Percentiles rank a stretch among this genome's conserved stretches.
phyloP scores from a whole-genome alignment of 306 rosid species.

The Cicer arietinum region DNA sequence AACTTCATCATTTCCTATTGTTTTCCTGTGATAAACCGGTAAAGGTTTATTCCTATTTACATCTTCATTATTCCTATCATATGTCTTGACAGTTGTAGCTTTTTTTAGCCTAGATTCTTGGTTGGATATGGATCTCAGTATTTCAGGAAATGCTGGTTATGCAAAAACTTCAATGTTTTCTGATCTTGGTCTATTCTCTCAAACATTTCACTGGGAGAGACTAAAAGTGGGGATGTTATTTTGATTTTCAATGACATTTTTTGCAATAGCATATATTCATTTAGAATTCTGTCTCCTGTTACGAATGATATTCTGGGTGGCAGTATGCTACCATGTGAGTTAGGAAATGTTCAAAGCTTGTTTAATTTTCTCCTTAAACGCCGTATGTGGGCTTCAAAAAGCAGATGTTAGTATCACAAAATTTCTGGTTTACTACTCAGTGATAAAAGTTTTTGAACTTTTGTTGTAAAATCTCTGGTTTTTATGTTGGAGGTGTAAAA shows the following conservation, averaged over 20 bases:
- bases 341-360: conserved; percentile 29
- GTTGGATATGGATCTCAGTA: conserved; percentile 13
- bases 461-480: conserved; percentile 20
- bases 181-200: conserved; percentile 7
- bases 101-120: not conserved
- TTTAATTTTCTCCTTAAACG: conserved; percentile 1
- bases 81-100: conserved; percentile 37
- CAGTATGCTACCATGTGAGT: conserved; percentile 15
- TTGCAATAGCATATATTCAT: not conserved
- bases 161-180: not conserved
- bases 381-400: conserved; percentile 8
- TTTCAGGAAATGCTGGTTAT: conserved; percentile 25
- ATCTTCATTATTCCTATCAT: no score
- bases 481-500: conserved; percentile 9
- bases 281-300: not conserved
- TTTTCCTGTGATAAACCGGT: no score
- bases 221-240: not conserved
- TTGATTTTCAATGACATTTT: not conserved
- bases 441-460: not conserved
- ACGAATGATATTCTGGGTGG: conserved; percentile 28
- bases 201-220: conserved; percentile 20
- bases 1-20: no score
- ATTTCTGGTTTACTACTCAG: conserved; percentile 15
- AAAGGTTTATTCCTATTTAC: no score
- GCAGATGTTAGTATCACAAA: conserved; percentile 13